Percentiles rank a stretch among this genome's conserved stretches.
These are phyloP conservation scores for Rhododendron griersonianum DNA, from an alignment of 148 eudicot genomes.

Conservation along the genomic window DNA sequence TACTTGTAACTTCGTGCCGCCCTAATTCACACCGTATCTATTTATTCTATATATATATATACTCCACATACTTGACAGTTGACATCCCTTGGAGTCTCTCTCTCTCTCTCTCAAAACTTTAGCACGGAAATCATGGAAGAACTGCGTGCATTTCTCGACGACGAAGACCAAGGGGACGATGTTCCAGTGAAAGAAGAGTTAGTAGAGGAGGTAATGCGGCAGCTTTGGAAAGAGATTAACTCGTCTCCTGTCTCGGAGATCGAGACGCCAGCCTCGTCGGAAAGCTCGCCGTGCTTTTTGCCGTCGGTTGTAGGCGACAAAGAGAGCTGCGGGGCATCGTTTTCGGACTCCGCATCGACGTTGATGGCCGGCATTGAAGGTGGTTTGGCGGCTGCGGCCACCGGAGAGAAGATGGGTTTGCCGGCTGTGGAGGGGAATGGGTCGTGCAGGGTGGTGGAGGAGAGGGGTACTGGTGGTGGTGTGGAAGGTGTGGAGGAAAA, in stretches of 20 bases:
- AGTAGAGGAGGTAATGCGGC: slow-evolving; percentile 18
- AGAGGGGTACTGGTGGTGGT: neutral
- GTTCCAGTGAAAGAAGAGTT: slow-evolving; percentile 15
- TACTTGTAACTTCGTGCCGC: too few species aligned
- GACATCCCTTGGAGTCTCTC: too few species aligned
- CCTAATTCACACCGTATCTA: too few species aligned
- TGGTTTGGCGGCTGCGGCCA: neutral
- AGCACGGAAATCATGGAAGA: neutral
- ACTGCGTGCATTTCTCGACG: slow-evolving; percentile 3
- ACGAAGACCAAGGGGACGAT: neutral
- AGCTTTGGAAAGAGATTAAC: slow-evolving; percentile 15
- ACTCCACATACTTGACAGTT: too few species aligned
- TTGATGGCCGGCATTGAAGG: slow-evolving; percentile 9
- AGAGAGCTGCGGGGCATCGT: slow-evolving; percentile 10
- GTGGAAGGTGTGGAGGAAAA: neutral
- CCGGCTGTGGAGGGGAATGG: too few species aligned
- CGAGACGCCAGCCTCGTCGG: neutral
- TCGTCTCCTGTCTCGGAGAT: neutral
- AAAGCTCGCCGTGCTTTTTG: neutral
- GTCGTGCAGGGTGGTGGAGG: too few species aligned
- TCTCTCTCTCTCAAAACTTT: too few species aligned
- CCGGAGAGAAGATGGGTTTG: neutral
- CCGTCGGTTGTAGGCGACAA: neutral
- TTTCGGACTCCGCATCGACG: slow-evolving; percentile 9
- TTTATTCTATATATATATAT: too few species aligned